phyloP scores from a whole-genome alignment of 768 basidiomycete genomes.

The Tricholomella constricta region DNA sequence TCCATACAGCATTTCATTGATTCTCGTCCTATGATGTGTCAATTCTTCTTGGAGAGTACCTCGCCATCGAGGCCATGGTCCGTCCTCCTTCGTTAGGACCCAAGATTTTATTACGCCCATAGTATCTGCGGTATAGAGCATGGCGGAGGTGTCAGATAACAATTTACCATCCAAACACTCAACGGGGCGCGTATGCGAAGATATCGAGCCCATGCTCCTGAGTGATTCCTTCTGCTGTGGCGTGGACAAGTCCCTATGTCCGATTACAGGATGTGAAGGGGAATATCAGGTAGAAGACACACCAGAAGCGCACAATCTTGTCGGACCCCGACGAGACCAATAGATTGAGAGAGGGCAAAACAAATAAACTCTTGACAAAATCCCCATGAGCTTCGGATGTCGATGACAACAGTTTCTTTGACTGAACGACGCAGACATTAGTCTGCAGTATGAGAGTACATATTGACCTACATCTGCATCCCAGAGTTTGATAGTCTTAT shows the following conservation, averaged over 20 bases:
- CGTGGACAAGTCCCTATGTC: constrained; percentile 62
- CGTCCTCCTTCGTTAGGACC: constrained; percentile 55
- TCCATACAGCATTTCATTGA: constrained; percentile 71
- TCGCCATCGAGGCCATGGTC: constrained; percentile 47
- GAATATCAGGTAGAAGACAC: constrained; percentile 22
- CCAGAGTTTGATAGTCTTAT: constrained; percentile 87
- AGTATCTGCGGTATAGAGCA: constrained; percentile 85
- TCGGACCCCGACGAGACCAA: constrained; percentile 90
- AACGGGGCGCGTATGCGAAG: constrained; percentile 86
- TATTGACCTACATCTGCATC: constrained; percentile 59
- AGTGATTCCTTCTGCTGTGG: constrained; percentile 43
- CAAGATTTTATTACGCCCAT: constrained; percentile 90
- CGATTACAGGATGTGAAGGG: neutral
- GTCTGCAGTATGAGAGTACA: constrained; percentile 6
- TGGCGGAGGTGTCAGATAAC: constrained; percentile 44
- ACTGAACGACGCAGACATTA: constrained; percentile 44
- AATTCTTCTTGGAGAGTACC: constrained; percentile 56
- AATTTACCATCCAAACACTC: constrained; percentile 68
- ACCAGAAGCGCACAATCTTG: constrained; percentile 88
- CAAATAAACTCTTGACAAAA: constrained; percentile 85
- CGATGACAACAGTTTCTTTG: constrained; percentile 66
- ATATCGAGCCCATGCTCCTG: constrained; percentile 65
- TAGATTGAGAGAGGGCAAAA: constrained; percentile 64
- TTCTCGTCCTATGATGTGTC: constrained; percentile 76
- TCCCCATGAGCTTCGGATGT: constrained; percentile 76